Conservation (phyloP, 441 rosid species). For the Lepidium campestre region DNA sequence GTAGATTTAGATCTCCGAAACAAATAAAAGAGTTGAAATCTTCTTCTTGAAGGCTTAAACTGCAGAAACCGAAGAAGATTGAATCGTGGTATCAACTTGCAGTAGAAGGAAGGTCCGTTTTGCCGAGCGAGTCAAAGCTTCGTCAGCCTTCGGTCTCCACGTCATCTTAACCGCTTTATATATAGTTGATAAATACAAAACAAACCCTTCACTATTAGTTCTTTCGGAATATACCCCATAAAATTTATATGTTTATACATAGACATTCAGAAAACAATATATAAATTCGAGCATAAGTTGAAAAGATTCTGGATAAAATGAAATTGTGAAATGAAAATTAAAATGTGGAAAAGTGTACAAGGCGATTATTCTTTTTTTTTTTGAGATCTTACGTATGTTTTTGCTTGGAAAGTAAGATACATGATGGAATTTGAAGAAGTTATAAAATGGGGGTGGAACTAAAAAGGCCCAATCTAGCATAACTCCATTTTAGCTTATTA, state of each 20-base stretch:
- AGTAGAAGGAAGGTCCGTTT: background rate
- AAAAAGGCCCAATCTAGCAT: no score
- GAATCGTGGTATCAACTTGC: slow-evolving; percentile 14
- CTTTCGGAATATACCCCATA: background rate
- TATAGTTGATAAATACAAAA: background rate
- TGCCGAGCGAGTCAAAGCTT: background rate
- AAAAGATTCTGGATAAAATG: no score
- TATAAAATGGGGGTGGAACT: no score
- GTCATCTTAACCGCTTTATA: background rate
- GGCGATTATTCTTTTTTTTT: no score
- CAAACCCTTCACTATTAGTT: background rate
- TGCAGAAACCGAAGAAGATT: background rate
- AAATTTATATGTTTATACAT: background rate
- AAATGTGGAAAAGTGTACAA: no score
- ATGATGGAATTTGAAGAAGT: no score
- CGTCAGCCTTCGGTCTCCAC: slow-evolving; percentile 1
- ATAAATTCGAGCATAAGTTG: no score
- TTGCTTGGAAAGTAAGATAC: no score
- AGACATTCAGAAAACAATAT: no score
- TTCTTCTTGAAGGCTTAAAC: background rate
- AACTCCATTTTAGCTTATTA: no score
- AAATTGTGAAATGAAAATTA: no score
- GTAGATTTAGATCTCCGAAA: background rate
- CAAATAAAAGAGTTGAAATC: background rate
- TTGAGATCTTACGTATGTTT: no score